phyloP scores from a whole-genome alignment of 352 stramenopile genomes.

The Phytopythium chamaehyphon region DNA sequence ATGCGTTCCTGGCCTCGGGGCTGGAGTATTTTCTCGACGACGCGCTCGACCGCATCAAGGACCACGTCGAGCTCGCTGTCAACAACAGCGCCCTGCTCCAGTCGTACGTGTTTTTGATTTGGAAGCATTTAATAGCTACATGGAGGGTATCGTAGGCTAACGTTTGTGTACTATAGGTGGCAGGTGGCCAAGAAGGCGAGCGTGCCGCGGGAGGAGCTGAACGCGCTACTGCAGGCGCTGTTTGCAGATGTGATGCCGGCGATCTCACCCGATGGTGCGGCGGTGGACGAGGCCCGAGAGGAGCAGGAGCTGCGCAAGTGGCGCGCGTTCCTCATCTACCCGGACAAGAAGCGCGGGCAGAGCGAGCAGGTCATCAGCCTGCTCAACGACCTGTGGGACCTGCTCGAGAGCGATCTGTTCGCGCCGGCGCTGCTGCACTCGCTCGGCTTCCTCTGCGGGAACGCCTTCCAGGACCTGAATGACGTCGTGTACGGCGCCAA shows the following conservation, averaged over 20 bases:
- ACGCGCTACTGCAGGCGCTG: slow-evolving; percentile 63
- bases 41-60: slow-evolving; percentile 51
- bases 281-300: slow-evolving; percentile 23
- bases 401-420: slow-evolving; percentile 78
- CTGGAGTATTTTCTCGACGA: slow-evolving; percentile 81
- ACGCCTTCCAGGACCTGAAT: slow-evolving; percentile 78
- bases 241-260: slow-evolving; percentile 56
- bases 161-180: slow-evolving; percentile 25
- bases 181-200: slow-evolving; percentile 67
- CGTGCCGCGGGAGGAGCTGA: slow-evolving; percentile 67
- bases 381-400: slow-evolving; percentile 79
- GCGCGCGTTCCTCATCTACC: slow-evolving; percentile 72
- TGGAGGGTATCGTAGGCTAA: too few species aligned
- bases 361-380: slow-evolving; percentile 74
- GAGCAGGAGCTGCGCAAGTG: slow-evolving; percentile 36
- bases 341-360: slow-evolving; percentile 62
- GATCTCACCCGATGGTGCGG: slow-evolving; percentile 9
- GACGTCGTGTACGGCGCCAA: slow-evolving; percentile 60
- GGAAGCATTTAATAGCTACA: too few species aligned
- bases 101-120: slow-evolving; percentile 20
- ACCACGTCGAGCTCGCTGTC: slow-evolving; percentile 56
- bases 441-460: slow-evolving; percentile 69
- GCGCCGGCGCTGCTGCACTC: slow-evolving; percentile 64
- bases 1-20: slow-evolving; percentile 66
- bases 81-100: slow-evolving; percentile 46